phyloP scores from a whole-genome alignment of 192 early-diverging fungal species.

The Diversispora eburnea region DNA sequence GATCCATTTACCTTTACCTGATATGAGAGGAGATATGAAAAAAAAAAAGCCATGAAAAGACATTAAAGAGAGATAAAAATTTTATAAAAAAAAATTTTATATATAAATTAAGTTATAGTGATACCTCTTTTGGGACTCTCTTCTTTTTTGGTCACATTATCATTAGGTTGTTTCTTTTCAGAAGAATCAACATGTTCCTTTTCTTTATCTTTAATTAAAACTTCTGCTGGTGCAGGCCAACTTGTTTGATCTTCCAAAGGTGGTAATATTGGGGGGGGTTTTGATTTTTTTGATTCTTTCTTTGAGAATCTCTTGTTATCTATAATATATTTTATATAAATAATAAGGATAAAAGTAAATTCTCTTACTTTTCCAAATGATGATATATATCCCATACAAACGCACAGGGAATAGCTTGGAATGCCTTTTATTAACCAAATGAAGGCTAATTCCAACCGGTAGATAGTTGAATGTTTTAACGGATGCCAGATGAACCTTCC shows the following conservation, averaged over 20 bases:
- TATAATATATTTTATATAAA: neutral
- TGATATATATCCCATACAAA: neutral
- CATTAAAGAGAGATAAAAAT: too few species aligned
- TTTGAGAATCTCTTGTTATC: slow-evolving; percentile 15
- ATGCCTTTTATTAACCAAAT: neutral
- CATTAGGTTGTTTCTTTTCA: slow-evolving; percentile 25
- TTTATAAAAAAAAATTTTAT: too few species aligned
- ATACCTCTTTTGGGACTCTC: slow-evolving; percentile 23
- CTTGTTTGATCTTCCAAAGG: slow-evolving; percentile 30
- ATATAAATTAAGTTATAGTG: neutral
- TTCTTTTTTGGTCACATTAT: slow-evolving; percentile 10
- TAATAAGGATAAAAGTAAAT: neutral
- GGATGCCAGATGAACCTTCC: neutral
- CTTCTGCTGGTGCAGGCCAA: slow-evolving; percentile 31
- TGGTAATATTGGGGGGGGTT: slow-evolving; percentile 18
- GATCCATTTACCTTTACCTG: slow-evolving; percentile 52
- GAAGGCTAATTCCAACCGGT: neutral
- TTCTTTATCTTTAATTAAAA: slow-evolving; percentile 31
- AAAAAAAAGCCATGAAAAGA: too few species aligned
- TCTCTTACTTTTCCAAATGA: neutral
- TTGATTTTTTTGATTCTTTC: slow-evolving; percentile 20
- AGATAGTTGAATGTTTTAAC: neutral
- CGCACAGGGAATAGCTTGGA: neutral
- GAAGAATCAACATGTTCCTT: slow-evolving; percentile 23
- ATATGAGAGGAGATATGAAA: too few species aligned